These are phyloP conservation scores for Clonostachys sp. DNA, from an alignment of 2,329 filamentous ascomycete species.

Conservation along the genomic window DNA sequence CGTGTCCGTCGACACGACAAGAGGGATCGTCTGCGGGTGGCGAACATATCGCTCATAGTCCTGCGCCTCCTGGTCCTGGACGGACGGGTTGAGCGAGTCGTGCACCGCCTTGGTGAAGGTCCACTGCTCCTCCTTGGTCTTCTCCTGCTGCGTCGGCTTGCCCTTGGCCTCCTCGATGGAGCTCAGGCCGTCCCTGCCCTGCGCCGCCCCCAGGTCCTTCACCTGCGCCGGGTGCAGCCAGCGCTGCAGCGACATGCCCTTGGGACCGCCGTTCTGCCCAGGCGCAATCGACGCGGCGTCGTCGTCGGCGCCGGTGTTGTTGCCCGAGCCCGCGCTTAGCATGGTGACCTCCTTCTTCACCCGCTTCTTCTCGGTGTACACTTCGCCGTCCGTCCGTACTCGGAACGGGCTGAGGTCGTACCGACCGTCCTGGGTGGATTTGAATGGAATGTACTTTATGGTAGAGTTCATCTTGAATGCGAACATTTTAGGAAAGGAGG, in stretches of 20 bases:
- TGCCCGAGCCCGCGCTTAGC: not conserved
- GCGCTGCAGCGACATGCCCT: slow-evolving; percentile 52
- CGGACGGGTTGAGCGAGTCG: slow-evolving; percentile 80
- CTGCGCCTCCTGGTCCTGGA: slow-evolving; percentile 69
- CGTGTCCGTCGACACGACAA: slow-evolving; percentile 69
- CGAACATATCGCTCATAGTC: slow-evolving; percentile 88
- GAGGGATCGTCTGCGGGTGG: slow-evolving; percentile 82
- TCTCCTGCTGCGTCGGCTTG: slow-evolving; percentile 62
- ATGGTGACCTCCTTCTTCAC: slow-evolving; percentile 55
- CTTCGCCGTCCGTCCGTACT: slow-evolving; percentile 62
- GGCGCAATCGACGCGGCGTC: slow-evolving; percentile 31
- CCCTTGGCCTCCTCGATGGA: slow-evolving; percentile 22
- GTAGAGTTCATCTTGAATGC: slow-evolving; percentile 89
- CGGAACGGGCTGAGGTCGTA: slow-evolving; percentile 88
- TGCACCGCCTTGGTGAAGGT: slow-evolving; percentile 82
- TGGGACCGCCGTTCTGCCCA: slow-evolving; percentile 28
- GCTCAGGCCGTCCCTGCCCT: not conserved
- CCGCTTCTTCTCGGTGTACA: slow-evolving; percentile 57
- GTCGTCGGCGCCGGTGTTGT: slow-evolving; percentile 21
- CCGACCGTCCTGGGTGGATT: slow-evolving; percentile 64
- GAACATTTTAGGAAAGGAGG: slow-evolving; percentile 89
- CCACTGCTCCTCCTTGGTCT: slow-evolving; percentile 80
- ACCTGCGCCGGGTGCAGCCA: slow-evolving; percentile 50
- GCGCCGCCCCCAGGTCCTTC: not conserved
- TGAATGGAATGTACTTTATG: slow-evolving; percentile 75